These are phyloP conservation scores for Casuarina glauca DNA, from an alignment of 306 rosid species.

Conservation along the genomic window DNA sequence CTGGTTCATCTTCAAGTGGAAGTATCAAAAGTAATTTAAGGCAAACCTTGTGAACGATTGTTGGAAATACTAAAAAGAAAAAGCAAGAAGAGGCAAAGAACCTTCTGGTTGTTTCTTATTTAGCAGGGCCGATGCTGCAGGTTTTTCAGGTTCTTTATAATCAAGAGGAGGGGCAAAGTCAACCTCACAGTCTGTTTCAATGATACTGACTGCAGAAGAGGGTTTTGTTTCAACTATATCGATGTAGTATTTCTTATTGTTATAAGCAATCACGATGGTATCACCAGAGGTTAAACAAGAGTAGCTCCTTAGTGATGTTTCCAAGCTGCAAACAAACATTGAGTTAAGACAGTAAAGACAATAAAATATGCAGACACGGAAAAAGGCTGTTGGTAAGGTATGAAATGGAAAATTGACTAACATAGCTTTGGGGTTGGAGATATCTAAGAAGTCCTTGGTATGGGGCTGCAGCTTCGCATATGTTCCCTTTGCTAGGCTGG, in stretches of 20 bases:
- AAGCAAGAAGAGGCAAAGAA: neutral
- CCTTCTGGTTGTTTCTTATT: constrained; percentile 36
- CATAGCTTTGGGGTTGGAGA: constrained; percentile 61
- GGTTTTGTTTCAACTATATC: constrained; percentile 57
- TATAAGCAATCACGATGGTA: constrained; percentile 56
- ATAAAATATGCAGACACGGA: neutral
- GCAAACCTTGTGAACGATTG: neutral
- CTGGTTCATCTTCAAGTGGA: constrained; percentile 47
- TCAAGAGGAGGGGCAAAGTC: constrained; percentile 56
- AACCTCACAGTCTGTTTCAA: constrained; percentile 55
- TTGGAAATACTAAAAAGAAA: neutral
- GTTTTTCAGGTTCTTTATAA: constrained; percentile 49
- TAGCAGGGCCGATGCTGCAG: constrained; percentile 19
- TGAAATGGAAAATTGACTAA: constrained; percentile 27
- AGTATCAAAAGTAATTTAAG: neutral
- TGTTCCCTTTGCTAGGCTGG: constrained; percentile 38
- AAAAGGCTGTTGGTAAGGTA: neutral
- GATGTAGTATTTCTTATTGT: constrained; percentile 53
- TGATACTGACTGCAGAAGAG: constrained; percentile 41
- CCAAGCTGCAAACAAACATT: constrained; percentile 40
- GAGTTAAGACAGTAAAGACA: constrained; percentile 8
- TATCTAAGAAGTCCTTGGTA: constrained; percentile 54
- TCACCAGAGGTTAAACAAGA: constrained; percentile 62
- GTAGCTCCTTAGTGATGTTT: constrained; percentile 55
- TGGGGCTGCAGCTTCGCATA: constrained; percentile 62